These are phyloP conservation scores for Pythium oligandrum DNA, from an alignment of 352 stramenopile species.

Conservation along the genomic window DNA sequence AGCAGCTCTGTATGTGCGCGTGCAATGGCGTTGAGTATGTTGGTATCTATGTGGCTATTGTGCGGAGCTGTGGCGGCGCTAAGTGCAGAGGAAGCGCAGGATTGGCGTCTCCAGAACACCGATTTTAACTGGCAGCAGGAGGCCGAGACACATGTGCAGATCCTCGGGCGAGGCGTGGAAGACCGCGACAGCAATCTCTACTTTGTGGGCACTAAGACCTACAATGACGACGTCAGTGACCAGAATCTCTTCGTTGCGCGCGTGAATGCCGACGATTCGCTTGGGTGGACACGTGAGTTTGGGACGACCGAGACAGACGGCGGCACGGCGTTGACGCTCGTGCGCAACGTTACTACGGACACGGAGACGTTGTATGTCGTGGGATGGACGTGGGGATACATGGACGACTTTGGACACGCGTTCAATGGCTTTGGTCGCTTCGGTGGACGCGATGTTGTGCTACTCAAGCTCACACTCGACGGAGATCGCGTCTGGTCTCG, in stretches of 20 bases:
- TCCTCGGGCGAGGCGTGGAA: slow-evolving; percentile 29
- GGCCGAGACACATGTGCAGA: slow-evolving; percentile 29
- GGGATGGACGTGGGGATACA: slow-evolving; percentile 60
- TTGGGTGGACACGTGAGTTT: slow-evolving; percentile 56
- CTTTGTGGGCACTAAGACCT: slow-evolving; percentile 49
- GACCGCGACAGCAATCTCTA: slow-evolving; percentile 48
- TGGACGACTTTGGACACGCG: slow-evolving; percentile 65
- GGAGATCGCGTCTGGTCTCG: slow-evolving; percentile 62
- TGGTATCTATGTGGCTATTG: no score
- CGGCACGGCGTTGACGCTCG: slow-evolving; percentile 42
- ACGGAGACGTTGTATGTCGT: slow-evolving; percentile 48
- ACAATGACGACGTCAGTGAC: slow-evolving; percentile 17
- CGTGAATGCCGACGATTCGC: slow-evolving; percentile 33
- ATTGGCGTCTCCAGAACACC: slow-evolving; percentile 32
- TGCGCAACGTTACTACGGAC: slow-evolving; percentile 33
- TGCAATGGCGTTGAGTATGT: no score
- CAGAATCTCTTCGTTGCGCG: slow-evolving; percentile 54
- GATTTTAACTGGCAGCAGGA: slow-evolving; percentile 55
- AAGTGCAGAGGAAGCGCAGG: slow-evolving; percentile 29
- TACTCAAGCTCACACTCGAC: slow-evolving; percentile 44
- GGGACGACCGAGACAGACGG: slow-evolving; percentile 47
- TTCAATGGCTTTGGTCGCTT: slow-evolving; percentile 70
- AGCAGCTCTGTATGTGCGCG: no score
- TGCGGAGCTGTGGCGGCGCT: slow-evolving; percentile 9
- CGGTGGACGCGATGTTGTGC: slow-evolving; percentile 60